phyloP scores from a whole-genome alignment of 768 basidiomycete genomes.

The Chalciporus sphaerocephalus region DNA sequence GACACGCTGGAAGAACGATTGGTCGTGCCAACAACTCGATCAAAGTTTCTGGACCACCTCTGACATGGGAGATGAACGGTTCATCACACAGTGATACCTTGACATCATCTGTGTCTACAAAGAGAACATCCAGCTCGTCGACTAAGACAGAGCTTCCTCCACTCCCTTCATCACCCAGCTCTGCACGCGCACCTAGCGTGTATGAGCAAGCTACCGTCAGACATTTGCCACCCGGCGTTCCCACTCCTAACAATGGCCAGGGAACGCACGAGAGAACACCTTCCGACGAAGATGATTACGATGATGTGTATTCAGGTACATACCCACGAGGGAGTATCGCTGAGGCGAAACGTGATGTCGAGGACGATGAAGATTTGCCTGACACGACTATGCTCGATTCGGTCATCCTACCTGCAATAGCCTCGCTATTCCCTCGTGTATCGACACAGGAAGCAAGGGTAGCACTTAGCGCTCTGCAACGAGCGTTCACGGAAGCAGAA shows the following conservation, averaged over 20 bases:
- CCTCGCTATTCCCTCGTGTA: constrained; percentile 88
- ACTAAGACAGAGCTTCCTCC: constrained; percentile 61
- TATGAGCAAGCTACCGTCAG: constrained; percentile 68
- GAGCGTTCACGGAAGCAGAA: constrained; percentile 94
- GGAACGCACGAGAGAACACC: constrained; percentile 41
- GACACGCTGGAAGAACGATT: constrained; percentile 66
- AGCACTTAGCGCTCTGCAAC: constrained; percentile 78
- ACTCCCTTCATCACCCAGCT: constrained; percentile 42
- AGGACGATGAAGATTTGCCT: constrained; percentile 54
- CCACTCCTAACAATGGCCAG: constrained; percentile 21
- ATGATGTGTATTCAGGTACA: constrained; percentile 50
- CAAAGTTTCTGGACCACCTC: constrained; percentile 58
- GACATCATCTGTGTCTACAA: constrained; percentile 32
- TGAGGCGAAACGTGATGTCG: constrained; percentile 36
- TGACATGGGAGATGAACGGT: constrained; percentile 79
- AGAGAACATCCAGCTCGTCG: constrained; percentile 39
- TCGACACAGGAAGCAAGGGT: constrained; percentile 89
- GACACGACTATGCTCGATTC: constrained; percentile 94
- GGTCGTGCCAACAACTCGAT: constrained; percentile 58
- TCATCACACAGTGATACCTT: constrained; percentile 39
- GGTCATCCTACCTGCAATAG: constrained; percentile 93
- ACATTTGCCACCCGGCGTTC: constrained; percentile 40
- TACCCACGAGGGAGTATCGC: constrained; percentile 43
- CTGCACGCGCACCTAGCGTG: constrained; percentile 31
- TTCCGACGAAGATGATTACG: constrained; percentile 65